phyloP scores from a whole-genome alignment of 2,329 filamentous ascomycete species.

The Beauveria bassiana region DNA sequence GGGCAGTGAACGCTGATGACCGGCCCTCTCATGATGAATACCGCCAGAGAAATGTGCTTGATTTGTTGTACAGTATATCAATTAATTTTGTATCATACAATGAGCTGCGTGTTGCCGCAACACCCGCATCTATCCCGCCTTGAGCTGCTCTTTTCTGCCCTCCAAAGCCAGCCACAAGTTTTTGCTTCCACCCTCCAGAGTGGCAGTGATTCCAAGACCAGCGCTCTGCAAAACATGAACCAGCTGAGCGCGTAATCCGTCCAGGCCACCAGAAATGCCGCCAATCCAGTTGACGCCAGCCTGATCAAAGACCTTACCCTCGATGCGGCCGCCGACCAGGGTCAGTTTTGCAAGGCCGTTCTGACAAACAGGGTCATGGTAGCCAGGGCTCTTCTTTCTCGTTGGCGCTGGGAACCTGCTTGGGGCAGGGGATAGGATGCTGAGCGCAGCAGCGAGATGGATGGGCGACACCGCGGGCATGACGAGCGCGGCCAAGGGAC shows the following conservation, averaged over 20 bases:
- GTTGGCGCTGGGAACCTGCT: constrained; percentile 71
- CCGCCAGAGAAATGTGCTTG: background rate
- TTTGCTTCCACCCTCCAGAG: constrained; percentile 73
- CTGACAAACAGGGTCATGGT: constrained; percentile 73
- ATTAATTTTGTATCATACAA: background rate
- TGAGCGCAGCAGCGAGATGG: constrained; percentile 74
- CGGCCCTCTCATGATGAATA: background rate
- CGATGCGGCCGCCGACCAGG: constrained; percentile 77
- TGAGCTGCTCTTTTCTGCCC: constrained; percentile 69
- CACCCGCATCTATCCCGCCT: constrained; percentile 40
- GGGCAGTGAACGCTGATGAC: no score
- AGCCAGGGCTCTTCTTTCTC: constrained; percentile 67
- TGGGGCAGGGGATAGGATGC: constrained; percentile 64
- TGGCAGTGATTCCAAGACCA: constrained; percentile 66
- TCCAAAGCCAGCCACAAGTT: constrained; percentile 85
- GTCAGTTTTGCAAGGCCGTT: constrained; percentile 78
- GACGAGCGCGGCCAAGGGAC: constrained; percentile 71
- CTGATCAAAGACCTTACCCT: constrained; percentile 75
- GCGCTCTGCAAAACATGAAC: constrained; percentile 73
- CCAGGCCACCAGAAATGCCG: constrained; percentile 72
- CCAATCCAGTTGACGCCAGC: constrained; percentile 60
- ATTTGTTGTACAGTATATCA: background rate
- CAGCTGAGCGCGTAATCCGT: constrained; percentile 73
- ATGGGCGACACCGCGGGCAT: constrained; percentile 78
- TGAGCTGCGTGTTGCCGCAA: background rate